These are phyloP conservation scores for Westerdykella aurantiaca DNA, from an alignment of 2,329 filamentous ascomycete species.

Conservation along the genomic window DNA sequence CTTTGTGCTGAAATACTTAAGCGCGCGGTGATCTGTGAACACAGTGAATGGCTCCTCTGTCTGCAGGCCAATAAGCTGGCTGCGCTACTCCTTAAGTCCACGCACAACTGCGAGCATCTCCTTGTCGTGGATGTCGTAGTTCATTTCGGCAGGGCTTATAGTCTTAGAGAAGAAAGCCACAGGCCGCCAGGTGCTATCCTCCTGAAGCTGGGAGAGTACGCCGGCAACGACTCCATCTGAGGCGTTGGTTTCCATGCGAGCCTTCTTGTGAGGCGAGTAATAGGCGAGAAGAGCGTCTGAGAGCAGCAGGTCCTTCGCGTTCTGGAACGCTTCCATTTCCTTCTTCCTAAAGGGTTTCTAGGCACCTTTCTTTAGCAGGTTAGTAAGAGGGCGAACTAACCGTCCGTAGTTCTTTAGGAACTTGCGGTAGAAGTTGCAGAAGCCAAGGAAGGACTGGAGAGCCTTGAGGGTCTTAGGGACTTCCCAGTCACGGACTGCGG, in stretches of 20 bases:
- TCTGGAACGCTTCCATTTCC: background rate
- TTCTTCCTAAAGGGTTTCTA: slow-evolving; percentile 5
- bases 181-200: background rate
- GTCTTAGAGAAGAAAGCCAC: slow-evolving; percentile 3
- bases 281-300: background rate
- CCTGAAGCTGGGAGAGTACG: slow-evolving; percentile 1
- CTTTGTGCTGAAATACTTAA: slow-evolving; percentile 3
- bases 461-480: slow-evolving; percentile 11
- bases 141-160: background rate
- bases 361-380: slow-evolving; percentile 1
- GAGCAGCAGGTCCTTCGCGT: background rate
- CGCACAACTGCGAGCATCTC: slow-evolving; percentile 3
- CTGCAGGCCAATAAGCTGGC: background rate
- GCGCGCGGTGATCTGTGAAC: slow-evolving; percentile 1
- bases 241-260: slow-evolving; percentile 1
- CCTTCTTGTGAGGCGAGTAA: slow-evolving; percentile 6
- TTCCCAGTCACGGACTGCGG: slow-evolving; percentile 16
- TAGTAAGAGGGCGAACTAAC: slow-evolving; percentile 4
- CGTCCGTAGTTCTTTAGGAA: slow-evolving; percentile 20
- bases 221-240: slow-evolving; percentile 1
- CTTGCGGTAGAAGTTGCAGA: slow-evolving; percentile 30
- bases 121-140: slow-evolving; percentile 7
- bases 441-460: slow-evolving; percentile 26
- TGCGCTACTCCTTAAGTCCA: slow-evolving; percentile 1
- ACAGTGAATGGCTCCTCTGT: background rate